A percentile compares a stretch with the other conserved stretches of the same genome.
phyloP scores from a whole-genome alignment of 257 asterid genomes.

The Gentiana straminea region DNA sequence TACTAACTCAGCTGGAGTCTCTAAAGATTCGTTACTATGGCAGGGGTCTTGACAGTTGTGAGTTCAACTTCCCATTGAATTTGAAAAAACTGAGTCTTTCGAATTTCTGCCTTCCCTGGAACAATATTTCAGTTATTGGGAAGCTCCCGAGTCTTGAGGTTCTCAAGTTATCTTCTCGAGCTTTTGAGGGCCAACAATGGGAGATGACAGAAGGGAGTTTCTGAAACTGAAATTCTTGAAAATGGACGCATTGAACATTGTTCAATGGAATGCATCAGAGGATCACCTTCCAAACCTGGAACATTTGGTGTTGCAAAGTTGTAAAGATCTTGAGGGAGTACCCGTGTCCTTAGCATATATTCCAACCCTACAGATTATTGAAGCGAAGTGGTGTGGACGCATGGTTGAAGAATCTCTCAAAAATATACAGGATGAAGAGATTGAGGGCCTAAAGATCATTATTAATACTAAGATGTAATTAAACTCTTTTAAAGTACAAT shows the following conservation, averaged over 20 bases:
- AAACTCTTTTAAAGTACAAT: no score
- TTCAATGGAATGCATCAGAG: background rate
- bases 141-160: background rate
- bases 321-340: slow-evolving; percentile 5
- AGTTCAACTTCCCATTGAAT: background rate
- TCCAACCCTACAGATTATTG: background rate
- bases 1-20: background rate
- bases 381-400: background rate
- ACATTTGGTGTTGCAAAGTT: slow-evolving; percentile 2
- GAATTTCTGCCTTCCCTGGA: slow-evolving; percentile 1
- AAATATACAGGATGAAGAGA: background rate
- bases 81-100: background rate
- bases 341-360: background rate
- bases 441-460: background rate
- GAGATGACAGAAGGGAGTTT: background rate
- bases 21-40: background rate
- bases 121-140: slow-evolving; percentile 1
- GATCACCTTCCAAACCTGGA: slow-evolving; percentile 4
- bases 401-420: background rate
- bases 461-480: background rate
- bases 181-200: background rate
- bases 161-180: background rate
- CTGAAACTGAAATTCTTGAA: background rate
- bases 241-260: slow-evolving; percentile 1
- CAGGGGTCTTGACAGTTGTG: background rate